phyloP scores from a whole-genome alignment of 441 rosid genomes.

The Arabidopsis hybrid region DNA sequence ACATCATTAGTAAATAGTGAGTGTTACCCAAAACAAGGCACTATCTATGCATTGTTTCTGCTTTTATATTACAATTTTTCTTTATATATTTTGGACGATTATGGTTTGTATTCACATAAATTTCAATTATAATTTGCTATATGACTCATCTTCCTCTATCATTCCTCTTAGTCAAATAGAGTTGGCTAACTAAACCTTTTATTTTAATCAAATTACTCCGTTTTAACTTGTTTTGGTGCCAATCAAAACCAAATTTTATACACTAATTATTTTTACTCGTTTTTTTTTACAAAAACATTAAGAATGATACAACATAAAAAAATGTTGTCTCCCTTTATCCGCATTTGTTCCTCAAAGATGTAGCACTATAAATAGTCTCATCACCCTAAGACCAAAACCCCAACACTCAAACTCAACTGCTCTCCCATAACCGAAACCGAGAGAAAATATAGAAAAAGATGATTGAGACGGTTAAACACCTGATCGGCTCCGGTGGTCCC shows the following conservation, averaged over 20 bases:
- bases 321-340: constrained; percentile 37
- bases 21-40: constrained; percentile 47
- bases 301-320: background rate
- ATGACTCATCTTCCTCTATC: constrained; percentile 44
- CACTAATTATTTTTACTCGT: background rate
- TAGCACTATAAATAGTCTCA: constrained; percentile 41
- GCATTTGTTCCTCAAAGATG: constrained; percentile 41
- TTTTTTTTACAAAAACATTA: background rate
- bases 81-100: constrained; percentile 13
- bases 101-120: constrained; percentile 41
- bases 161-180: constrained; percentile 41
- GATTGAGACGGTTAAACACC: constrained; percentile 79
- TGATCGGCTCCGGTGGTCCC: constrained; percentile 74
- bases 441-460: constrained; percentile 33
- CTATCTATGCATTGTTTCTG: constrained; percentile 35
- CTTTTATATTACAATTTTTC: constrained; percentile 28
- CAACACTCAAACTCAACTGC: constrained; percentile 31
- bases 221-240: constrained; percentile 10
- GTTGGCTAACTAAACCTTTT: constrained; percentile 48
- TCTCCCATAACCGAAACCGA: background rate
- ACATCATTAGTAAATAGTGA: constrained; percentile 42
- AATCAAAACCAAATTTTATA: background rate
- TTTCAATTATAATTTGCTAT: constrained; percentile 5
- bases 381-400: background rate
- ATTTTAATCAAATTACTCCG: background rate